Evolutionary conservation across 768 basidiomycete species (phyloP).

Genomic region (Pleurotus sapidus): DNA sequence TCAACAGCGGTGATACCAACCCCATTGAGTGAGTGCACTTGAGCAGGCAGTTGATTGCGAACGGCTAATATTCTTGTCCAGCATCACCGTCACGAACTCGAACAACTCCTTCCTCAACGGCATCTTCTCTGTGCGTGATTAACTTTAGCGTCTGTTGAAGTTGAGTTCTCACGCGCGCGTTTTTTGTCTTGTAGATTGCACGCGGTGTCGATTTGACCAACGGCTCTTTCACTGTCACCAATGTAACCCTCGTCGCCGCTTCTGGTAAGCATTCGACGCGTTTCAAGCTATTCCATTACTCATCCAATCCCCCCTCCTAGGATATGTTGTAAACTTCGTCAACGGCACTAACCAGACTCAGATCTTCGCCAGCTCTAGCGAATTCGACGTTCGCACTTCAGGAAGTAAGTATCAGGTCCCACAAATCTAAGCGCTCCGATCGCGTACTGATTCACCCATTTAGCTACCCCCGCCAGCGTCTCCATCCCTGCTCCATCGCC

Average conservation of each 20-base stretch:
- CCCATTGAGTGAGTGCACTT: background rate
- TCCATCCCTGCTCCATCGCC: conserved; percentile 3
- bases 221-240: conserved; percentile 5
- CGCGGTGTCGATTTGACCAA: background rate
- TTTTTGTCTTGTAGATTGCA: background rate
- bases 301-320: background rate
- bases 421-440: background rate
- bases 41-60: background rate
- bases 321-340: conserved; percentile 6
- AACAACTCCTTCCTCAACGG: conserved; percentile 4
- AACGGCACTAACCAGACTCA: background rate
- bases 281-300: background rate
- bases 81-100: conserved; percentile 3
- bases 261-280: background rate
- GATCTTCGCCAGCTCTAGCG: background rate
- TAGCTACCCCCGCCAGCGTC: conserved; percentile 2
- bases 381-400: conserved; percentile 1
- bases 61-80: background rate
- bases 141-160: background rate
- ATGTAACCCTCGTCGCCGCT: background rate
- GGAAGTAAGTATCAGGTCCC: background rate
- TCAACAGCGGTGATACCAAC: conserved; percentile 2
- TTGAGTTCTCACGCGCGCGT: background rate
- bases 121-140: background rate
- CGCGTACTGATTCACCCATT: background rate